These are phyloP conservation scores for Alliaria petiolata DNA, from an alignment of 345 rosid genomes.

Conservation along the genomic window DNA sequence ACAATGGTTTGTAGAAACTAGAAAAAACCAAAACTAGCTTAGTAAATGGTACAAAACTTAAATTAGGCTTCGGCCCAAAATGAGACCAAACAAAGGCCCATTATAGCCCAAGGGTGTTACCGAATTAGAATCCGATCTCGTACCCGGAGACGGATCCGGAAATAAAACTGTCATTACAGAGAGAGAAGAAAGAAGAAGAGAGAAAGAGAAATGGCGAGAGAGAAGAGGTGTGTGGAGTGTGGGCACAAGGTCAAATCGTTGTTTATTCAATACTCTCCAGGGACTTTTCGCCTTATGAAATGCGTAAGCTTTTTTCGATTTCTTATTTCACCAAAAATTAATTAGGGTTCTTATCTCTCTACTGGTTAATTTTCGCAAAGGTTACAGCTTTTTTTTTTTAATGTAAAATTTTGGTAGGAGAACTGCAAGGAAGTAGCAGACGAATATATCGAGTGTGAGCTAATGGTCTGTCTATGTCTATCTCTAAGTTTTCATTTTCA, in stretches of 20 bases:
- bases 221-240: conserved; percentile 60
- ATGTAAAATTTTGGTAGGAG: conserved; percentile 33
- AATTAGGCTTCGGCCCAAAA: neutral
- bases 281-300: conserved; percentile 72
- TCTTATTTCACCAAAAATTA: neutral
- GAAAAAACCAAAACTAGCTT: neutral
- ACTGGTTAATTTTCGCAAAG: neutral
- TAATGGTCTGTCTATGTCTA: conserved; percentile 43
- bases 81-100: neutral
- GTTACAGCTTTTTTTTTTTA: neutral
- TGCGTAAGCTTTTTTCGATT: conserved; percentile 42
- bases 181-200: neutral
- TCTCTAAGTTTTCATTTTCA: neutral
- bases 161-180: neutral
- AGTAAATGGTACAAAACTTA: neutral
- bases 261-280: conserved; percentile 68
- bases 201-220: conserved; percentile 18
- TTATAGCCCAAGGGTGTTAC: neutral
- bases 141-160: neutral
- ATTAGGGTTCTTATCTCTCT: neutral
- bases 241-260: conserved; percentile 51
- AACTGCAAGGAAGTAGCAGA: conserved; percentile 71
- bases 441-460: conserved; percentile 75
- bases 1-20: too few relatives aligned
- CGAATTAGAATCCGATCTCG: neutral